A percentile compares a stretch with the other conserved stretches of the same genome.
Conservation (phyloP, 2,329 filamentous ascomycete species). For the Cladosporium halotolerans region DNA sequence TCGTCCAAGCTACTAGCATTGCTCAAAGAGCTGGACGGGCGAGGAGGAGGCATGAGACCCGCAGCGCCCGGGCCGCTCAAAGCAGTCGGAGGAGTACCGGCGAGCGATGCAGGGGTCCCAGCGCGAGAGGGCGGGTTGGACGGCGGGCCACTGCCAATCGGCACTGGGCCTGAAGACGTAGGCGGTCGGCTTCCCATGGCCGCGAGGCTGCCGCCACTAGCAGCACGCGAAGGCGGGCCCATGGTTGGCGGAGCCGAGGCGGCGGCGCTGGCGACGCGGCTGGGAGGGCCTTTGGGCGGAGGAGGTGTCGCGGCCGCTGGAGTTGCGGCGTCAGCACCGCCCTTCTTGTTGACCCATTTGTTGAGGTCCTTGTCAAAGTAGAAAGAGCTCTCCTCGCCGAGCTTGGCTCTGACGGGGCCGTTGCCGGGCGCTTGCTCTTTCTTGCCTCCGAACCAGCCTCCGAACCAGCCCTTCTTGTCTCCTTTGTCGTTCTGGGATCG, state of each 20-base stretch:
- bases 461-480: slow-evolving; percentile 63
- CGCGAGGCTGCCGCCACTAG: slow-evolving; percentile 13
- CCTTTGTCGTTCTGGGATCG: slow-evolving; percentile 47
- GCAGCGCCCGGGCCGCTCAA: slow-evolving; percentile 14
- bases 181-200: slow-evolving; percentile 12
- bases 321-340: slow-evolving; percentile 55
- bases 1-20: slow-evolving; percentile 72
- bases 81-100: background rate
- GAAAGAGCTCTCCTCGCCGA: slow-evolving; percentile 89
- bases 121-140: slow-evolving; percentile 27
- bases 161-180: slow-evolving; percentile 12
- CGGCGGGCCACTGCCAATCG: slow-evolving; percentile 1
- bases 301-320: slow-evolving; percentile 59
- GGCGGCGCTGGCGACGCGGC: slow-evolving; percentile 48
- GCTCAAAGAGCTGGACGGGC: slow-evolving; percentile 2
- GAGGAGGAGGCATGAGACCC: slow-evolving; percentile 4
- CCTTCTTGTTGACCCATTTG: slow-evolving; percentile 96
- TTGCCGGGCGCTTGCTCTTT: slow-evolving; percentile 53
- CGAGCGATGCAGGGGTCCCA: slow-evolving; percentile 23
- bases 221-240: slow-evolving; percentile 24
- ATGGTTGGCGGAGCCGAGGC: slow-evolving; percentile 47
- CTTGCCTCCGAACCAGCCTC: slow-evolving; percentile 72
- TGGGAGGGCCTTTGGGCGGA: slow-evolving; percentile 59
- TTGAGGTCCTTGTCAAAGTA: slow-evolving; percentile 93
- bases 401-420: slow-evolving; percentile 78